A percentile compares a stretch with the other conserved stretches of the same genome.
phyloP scores from a whole-genome alignment of 371 early-diverging fungal species.

The Lichtheimia corymbifera region DNA sequence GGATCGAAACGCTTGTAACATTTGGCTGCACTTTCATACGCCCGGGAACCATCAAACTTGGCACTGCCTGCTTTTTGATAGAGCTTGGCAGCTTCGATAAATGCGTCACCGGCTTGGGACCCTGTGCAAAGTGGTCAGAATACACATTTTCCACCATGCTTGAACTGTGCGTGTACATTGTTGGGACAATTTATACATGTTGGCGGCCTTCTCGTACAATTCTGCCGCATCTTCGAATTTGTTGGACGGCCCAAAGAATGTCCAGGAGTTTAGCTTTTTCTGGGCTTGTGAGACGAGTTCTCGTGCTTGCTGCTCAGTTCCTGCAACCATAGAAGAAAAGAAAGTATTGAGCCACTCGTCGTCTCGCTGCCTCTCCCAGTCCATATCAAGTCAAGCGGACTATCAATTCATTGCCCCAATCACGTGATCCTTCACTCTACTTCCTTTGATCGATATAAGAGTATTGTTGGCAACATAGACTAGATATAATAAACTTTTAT shows the following conservation, averaged over 20 bases:
- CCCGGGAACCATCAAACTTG: slow-evolving; percentile 53
- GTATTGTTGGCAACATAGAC: no score
- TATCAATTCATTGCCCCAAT: no score
- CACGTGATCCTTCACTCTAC: no score
- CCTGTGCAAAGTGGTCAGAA: slow-evolving; percentile 44
- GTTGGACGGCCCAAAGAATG: slow-evolving; percentile 72
- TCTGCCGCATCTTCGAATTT: slow-evolving; percentile 95
- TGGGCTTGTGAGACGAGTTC: slow-evolving; percentile 74
- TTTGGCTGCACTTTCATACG: slow-evolving; percentile 88
- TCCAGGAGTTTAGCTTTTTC: slow-evolving; percentile 73
- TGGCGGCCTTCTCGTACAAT: slow-evolving; percentile 87
- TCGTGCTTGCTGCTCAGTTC: slow-evolving; percentile 71
- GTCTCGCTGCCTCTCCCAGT: no score
- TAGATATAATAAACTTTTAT: no score
- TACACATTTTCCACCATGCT: background rate
- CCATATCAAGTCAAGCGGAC: no score
- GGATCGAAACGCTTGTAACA: slow-evolving; percentile 85
- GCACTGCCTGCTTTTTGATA: slow-evolving; percentile 69
- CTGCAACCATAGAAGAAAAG: slow-evolving; percentile 15
- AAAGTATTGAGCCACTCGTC: no score
- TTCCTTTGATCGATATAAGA: no score
- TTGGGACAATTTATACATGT: slow-evolving; percentile 88
- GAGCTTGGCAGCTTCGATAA: slow-evolving; percentile 74
- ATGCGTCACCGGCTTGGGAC: slow-evolving; percentile 93
- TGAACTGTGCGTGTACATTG: slow-evolving; percentile 65